Evolutionary conservation across 139 green algal species (phyloP).

Genomic region (Eudorina sp.): DNA sequence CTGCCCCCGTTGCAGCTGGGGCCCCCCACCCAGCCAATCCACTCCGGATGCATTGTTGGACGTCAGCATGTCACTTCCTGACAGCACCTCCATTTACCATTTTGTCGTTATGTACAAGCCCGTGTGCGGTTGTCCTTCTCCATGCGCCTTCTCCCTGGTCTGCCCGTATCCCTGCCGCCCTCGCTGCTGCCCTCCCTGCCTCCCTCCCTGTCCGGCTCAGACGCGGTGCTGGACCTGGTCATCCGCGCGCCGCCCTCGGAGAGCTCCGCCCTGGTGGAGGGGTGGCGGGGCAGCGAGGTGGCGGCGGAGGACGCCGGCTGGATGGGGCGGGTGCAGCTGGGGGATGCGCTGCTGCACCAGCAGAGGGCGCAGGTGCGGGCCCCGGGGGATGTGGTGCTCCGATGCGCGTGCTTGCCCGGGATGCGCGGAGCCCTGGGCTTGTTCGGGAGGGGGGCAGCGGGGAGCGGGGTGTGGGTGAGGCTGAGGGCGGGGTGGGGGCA

Average conservation of each 20-base stretch:
- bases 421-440: too few species aligned
- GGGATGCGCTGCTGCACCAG: constrained; percentile 37
- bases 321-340: constrained; percentile 35
- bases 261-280: constrained; percentile 29
- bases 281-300: constrained; percentile 29
- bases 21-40: too few species aligned
- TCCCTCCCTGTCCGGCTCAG: neutral
- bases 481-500: too few species aligned
- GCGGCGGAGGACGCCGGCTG: constrained; percentile 35
- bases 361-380: constrained; percentile 22
- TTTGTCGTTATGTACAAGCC: too few species aligned
- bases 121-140: too few species aligned
- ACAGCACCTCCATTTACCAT: too few species aligned
- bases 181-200: neutral
- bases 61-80: too few species aligned
- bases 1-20: too few species aligned
- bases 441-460: neutral
- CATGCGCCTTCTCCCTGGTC: too few species aligned
- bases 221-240: constrained; percentile 80
- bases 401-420: too few species aligned
- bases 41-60: too few species aligned
- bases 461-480: neutral
- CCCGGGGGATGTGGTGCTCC: neutral
- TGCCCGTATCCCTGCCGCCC: neutral
- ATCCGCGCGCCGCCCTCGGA: constrained; percentile 58